These are phyloP conservation scores for Aureobasidium sp. DNA, from an alignment of 2,329 filamentous ascomycete species.

Conservation along the genomic window DNA sequence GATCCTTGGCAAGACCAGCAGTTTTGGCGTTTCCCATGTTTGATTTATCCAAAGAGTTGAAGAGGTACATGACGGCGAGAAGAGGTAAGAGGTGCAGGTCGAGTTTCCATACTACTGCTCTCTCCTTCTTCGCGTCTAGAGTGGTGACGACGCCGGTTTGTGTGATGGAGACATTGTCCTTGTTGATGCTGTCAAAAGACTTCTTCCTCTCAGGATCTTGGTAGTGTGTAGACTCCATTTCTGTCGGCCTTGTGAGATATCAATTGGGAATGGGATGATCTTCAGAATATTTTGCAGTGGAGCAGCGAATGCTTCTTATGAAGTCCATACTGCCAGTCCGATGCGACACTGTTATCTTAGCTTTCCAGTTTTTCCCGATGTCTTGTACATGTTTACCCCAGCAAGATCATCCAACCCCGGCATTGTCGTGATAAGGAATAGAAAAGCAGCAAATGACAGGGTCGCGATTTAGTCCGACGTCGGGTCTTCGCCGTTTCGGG, in stretches of 20 bases:
- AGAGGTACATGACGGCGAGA: slow-evolving; percentile 67
- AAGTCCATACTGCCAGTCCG: background rate
- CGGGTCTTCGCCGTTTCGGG: background rate
- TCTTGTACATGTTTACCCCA: background rate
- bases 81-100: slow-evolving; percentile 62
- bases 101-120: slow-evolving; percentile 61
- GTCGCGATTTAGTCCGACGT: slow-evolving; percentile 7
- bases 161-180: slow-evolving; percentile 17
- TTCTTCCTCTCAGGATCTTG: background rate
- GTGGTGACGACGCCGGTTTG: slow-evolving; percentile 23
- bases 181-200: slow-evolving; percentile 8
- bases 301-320: background rate
- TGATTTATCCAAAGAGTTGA: slow-evolving; percentile 57
- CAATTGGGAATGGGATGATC: background rate
- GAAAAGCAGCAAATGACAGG: slow-evolving; percentile 13
- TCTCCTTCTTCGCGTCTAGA: slow-evolving; percentile 53
- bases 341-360: slow-evolving; percentile 10
- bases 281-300: background rate
- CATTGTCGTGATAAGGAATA: slow-evolving; percentile 7
- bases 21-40: slow-evolving; percentile 50
- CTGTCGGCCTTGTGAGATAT: background rate
- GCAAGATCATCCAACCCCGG: background rate
- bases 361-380: background rate
- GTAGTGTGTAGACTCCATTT: background rate
- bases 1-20: slow-evolving; percentile 52